Evolutionary conservation across 768 basidiomycete species (phyloP), one percentile per base, ranked within the genome.

Genomic region (Tricholoma furcatifolium): DNA sequence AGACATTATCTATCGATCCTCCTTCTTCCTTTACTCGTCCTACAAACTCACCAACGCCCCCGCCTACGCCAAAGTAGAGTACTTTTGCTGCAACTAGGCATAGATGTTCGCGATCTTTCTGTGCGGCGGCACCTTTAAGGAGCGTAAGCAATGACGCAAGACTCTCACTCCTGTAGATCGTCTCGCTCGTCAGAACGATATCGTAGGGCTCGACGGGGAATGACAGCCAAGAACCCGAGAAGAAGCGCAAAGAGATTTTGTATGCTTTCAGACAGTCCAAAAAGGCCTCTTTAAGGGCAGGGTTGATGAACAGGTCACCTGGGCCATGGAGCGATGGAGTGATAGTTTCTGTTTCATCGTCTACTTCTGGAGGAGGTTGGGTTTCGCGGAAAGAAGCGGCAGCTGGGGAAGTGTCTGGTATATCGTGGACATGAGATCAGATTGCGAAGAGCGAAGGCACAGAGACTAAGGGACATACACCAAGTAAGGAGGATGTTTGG

Each of bases 41-140:
- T n/a, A 82, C 66, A 60, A 96, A 96, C 54, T 86, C 89, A 11
- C 79, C 68, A 23, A 95, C 72, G 6, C 94, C 91, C 0, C 96
- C 95, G 1, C 94, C 95, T 4, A 98, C 93, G 6, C 96, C 96
- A 66, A 98, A 98, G 66, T 98, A 98, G 17, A 98, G 69, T 12
- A 93, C 79, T 67, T 98, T 98, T 1, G 90, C 91, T 2, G 93
- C 94, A 2, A 97, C 87, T 8, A 97, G 80, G 59, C 87, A 91
- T 6, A 76, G 41, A 57, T 66, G 69, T 34, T 8, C 42, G 23
- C 21, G 58, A 44, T 47, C 51, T 24, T 53, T 51, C 23, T 55
- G 74, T 11, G 79, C 74, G 0, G 63, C 53, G 20, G 47, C 50
- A 12, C 42, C 43, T 46, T 70, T 69, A 65, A 91, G 62, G 17